Evolutionary conservation across 768 basidiomycete species (phyloP), one percentile per base, ranked within the genome.

Genomic region (Boletus sp.): DNA sequence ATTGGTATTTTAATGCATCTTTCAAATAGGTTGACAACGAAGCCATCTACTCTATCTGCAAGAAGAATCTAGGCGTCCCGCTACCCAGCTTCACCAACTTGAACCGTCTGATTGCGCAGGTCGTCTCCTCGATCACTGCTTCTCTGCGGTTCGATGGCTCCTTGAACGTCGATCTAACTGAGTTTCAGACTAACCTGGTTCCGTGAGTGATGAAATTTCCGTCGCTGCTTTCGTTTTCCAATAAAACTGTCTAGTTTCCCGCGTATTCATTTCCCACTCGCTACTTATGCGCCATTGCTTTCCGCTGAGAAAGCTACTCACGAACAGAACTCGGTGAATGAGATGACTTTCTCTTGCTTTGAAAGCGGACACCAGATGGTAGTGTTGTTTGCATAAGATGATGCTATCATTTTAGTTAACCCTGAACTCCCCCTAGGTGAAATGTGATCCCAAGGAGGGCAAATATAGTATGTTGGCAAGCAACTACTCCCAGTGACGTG

Each of bases 11-110:
- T 55, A 49, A 57, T 56, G 14, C 46, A 59, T 29, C 50, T 34
- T 41, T 35, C 19, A 40, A 58, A 34, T 57, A 92, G 90, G 90
- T 99, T 58, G 97, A 99, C 71, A 99, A 99, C 70, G 95, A 99
- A 74, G 97, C 95, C 50, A 98, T 98, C 70, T 98, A 96, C 74
- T 95, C 98, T 70, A 98, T 98, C 70, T 98, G 96, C 90, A 95
- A 97, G 81, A 87, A 89, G 75, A 94, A 89, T 71, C 80, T 98
- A 54, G 84, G 83, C 61, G 89, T 98, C 61, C 67, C 79, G 27
- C 88, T 82, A 33, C 97, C 97, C 15, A 88, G 92, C 66, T 93
- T 96, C 79, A 79, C 81, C 66, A 98, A 99, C 80, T 75, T 98
- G 58, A 98, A 99, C 77, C 79, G 97, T 53, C 78, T 99, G 63